phyloP scores from a whole-genome alignment of 495 filamentous ascomycete genomes.

The Xylaria curta region DNA sequence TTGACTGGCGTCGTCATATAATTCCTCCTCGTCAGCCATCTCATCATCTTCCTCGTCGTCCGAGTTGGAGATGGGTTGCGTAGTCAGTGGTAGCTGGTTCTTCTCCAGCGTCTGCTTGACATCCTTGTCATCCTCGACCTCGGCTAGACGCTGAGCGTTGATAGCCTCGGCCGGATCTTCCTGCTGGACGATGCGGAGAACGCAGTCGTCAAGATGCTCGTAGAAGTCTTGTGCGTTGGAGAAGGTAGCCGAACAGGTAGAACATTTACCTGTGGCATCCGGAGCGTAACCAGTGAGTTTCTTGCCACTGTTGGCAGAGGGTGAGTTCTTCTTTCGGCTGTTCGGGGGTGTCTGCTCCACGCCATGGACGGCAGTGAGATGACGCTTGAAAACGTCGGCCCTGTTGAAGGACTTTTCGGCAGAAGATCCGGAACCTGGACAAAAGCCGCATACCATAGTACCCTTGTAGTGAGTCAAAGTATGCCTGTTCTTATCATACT shows the following conservation, averaged over 20 bases:
- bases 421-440: conserved; percentile 86
- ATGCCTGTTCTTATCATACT: conserved; percentile 99
- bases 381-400: conserved; percentile 98
- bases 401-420: conserved; percentile 99
- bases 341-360: conserved; percentile 97
- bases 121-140: conserved; percentile 81
- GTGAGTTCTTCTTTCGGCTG: conserved; percentile 73
- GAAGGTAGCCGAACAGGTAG: conserved; percentile 91
- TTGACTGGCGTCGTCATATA: conserved; percentile 41
- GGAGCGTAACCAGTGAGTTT: conserved; percentile 68
- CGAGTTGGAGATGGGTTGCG: conserved; percentile 61
- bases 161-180: conserved; percentile 95
- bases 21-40: conserved; percentile 62
- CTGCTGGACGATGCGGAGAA: conserved; percentile 95
- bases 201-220: conserved; percentile 98
- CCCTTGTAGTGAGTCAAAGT: conserved; percentile 99
- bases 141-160: conserved; percentile 84
- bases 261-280: conserved; percentile 91
- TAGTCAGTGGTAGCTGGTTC: conserved; percentile 70
- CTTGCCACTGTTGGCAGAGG: conserved; percentile 50
- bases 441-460: conserved; percentile 99
- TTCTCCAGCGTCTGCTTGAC: conserved; percentile 85
- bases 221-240: conserved; percentile 97
- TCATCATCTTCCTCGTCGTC: conserved; percentile 71
- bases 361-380: conserved; percentile 89